phyloP scores from a whole-genome alignment of 2,329 filamentous ascomycete genomes.

The Cadophora sp. region DNA sequence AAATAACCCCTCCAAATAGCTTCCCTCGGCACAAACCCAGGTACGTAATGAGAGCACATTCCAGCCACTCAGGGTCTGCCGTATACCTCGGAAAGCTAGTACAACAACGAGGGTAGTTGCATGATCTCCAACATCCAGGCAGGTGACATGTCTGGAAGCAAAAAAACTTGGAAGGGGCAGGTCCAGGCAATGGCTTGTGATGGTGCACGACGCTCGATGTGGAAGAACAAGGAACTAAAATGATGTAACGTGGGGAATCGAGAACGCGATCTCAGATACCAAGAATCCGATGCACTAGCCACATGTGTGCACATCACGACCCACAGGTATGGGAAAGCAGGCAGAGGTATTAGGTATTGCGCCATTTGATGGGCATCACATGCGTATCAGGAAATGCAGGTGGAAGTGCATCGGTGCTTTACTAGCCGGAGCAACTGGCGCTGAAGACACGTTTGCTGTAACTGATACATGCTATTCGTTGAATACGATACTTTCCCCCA shows the following conservation, averaged over 20 bases:
- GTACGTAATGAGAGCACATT: neutral
- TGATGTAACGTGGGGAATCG: constrained; percentile 12
- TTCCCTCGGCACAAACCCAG: constrained; percentile 4
- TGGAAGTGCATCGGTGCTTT: neutral
- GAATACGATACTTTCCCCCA: neutral
- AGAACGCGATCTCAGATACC: neutral
- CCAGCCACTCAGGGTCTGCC: neutral
- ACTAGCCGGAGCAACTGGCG: neutral
- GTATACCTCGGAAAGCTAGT: neutral
- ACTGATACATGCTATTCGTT: constrained; percentile 11
- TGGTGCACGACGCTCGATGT: neutral
- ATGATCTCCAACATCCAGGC: constrained; percentile 8
- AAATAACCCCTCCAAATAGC: neutral
- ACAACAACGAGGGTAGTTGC: neutral
- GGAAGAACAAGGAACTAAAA: neutral
- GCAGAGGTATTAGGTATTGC: neutral
- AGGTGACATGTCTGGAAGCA: neutral
- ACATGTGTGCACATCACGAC: too few relatives aligned
- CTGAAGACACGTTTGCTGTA: constrained; percentile 14
- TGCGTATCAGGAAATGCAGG: constrained; percentile 4
- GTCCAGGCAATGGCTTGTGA: neutral
- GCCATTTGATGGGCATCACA: constrained; percentile 16
- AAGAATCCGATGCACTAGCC: neutral
- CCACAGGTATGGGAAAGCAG: neutral
- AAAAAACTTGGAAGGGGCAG: constrained; percentile 3